These are phyloP conservation scores for Brassica juncea DNA, from an alignment of 345 rosid species.

Conservation along the genomic window DNA sequence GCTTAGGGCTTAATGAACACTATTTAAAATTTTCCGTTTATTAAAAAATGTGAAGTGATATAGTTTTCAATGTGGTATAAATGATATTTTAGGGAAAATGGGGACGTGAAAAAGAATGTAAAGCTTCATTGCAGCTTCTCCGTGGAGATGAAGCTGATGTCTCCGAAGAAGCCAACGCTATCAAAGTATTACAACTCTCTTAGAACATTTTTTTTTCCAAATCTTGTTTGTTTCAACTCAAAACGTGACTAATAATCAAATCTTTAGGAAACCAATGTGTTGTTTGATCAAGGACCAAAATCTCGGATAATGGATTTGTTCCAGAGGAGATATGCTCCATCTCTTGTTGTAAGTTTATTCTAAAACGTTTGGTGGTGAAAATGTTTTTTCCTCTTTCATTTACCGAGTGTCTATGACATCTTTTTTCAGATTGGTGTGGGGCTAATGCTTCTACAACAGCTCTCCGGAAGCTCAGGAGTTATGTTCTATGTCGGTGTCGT, in stretches of 20 bases:
- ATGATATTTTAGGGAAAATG: conserved; percentile 43
- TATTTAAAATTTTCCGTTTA: not conserved
- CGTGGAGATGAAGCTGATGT: conserved; percentile 58
- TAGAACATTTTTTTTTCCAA: not conserved
- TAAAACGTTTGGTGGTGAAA: not conserved
- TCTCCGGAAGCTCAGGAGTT: conserved; percentile 45
- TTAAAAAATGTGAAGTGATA: not conserved
- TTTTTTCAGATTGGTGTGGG: conserved; percentile 52
- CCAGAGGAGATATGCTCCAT: conserved; percentile 50
- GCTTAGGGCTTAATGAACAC: not conserved
- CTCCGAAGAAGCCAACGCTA: conserved; percentile 55
- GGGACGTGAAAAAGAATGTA: conserved; percentile 54
- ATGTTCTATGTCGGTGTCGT: conserved; percentile 43
- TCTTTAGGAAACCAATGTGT: conserved; percentile 41
- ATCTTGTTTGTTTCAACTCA: not conserved
- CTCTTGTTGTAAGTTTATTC: conserved; percentile 44
- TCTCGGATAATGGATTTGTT: conserved; percentile 43
- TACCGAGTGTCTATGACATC: conserved; percentile 38
- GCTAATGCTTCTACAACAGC: conserved; percentile 51
- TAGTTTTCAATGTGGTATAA: not conserved
- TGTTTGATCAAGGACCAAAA: conserved; percentile 37
- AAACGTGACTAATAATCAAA: not conserved
- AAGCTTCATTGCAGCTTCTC: conserved; percentile 50
- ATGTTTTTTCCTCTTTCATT: not conserved
- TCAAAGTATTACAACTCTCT: conserved; percentile 34